Conservation (phyloP, 2,329 filamentous ascomycete species). For the Niveomyces coronatus region DNA sequence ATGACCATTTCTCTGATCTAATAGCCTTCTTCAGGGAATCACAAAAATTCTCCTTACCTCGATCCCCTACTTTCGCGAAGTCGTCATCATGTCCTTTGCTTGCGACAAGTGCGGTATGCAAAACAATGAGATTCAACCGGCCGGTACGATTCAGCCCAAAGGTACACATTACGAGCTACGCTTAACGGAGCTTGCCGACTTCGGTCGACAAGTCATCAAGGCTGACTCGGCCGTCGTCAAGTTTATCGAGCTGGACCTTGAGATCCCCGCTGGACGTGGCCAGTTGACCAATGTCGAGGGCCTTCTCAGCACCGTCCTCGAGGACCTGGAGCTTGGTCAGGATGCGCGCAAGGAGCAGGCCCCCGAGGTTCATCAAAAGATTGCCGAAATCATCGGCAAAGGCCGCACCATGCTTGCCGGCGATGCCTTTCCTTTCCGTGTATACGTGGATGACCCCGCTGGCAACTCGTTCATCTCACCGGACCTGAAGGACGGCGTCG, state of each 20-base stretch:
- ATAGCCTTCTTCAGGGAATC: conserved; percentile 48
- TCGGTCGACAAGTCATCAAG: conserved; percentile 83
- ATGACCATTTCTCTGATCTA: neutral
- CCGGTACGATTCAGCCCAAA: conserved; percentile 82
- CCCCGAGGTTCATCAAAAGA: conserved; percentile 69
- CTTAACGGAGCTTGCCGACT: conserved; percentile 61
- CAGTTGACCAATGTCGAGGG: conserved; percentile 93
- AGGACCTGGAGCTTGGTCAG: conserved; percentile 75
- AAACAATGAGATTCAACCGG: conserved; percentile 90
- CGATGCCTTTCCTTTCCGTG: conserved; percentile 72
- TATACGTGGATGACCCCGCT: conserved; percentile 80
- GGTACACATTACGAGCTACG: conserved; percentile 77
- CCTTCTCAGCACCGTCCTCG: conserved; percentile 64
- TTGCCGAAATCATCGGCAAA: conserved; percentile 65
- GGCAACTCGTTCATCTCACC: conserved; percentile 97
- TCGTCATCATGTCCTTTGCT: conserved; percentile 93
- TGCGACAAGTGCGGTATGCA: conserved; percentile 83
- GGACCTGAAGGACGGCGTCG: conserved; percentile 64
- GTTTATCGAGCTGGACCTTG: conserved; percentile 84
- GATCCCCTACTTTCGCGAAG: conserved; percentile 95
- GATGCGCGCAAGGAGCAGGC: conserved; percentile 66
- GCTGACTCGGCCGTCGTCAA: conserved; percentile 78
- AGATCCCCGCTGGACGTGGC: conserved; percentile 83
- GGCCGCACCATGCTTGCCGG: conserved; percentile 70
- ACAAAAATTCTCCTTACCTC: conserved; percentile 81